These are phyloP conservation scores for Aspergillus pseudoterreus DNA, from an alignment of 2,329 filamentous ascomycete genomes.

Conservation along the genomic window DNA sequence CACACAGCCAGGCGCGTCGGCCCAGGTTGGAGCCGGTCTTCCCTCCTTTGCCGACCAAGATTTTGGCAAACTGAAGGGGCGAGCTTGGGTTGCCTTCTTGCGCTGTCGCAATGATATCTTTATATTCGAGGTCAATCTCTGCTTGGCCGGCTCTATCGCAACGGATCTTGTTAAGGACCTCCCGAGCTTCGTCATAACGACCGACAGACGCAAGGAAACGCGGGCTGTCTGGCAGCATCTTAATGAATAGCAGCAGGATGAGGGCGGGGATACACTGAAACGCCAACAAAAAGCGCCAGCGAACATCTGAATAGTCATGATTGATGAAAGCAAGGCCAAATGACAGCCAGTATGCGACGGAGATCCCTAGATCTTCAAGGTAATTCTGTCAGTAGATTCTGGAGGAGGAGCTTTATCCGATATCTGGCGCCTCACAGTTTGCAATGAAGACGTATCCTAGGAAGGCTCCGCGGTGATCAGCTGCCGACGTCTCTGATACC, in stretches of 20 bases:
- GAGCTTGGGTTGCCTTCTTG: slow-evolving; percentile 31
- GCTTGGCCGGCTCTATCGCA: slow-evolving; percentile 13
- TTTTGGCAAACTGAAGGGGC: slow-evolving; percentile 37
- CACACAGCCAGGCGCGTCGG: slow-evolving; percentile 41
- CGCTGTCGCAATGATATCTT: slow-evolving; percentile 34
- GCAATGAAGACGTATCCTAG: slow-evolving; percentile 52
- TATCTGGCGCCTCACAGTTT: slow-evolving; percentile 35
- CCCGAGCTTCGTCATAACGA: slow-evolving; percentile 47
- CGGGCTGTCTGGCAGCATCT: slow-evolving; percentile 31
- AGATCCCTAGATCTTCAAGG: slow-evolving; percentile 44
- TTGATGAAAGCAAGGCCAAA: slow-evolving; percentile 34
- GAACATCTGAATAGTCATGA: slow-evolving; percentile 29
- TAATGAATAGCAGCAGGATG: slow-evolving; percentile 24
- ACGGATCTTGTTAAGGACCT: slow-evolving; percentile 28
- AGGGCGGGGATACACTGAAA: slow-evolving; percentile 33
- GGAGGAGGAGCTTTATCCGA: no score
- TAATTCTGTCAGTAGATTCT: no score
- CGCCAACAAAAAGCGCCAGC: slow-evolving; percentile 33
- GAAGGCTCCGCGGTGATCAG: slow-evolving; percentile 45
- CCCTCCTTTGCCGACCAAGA: slow-evolving; percentile 32
- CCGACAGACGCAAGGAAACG: slow-evolving; percentile 30
- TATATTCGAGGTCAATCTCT: slow-evolving; percentile 30
- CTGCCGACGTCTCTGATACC: slow-evolving; percentile 48
- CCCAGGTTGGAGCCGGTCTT: slow-evolving; percentile 31
- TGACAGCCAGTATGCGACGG: slow-evolving; percentile 35